Percentiles rank a stretch among this genome's conserved stretches.
phyloP scores from a whole-genome alignment of 2,329 filamentous ascomycete genomes.

The Dendrostoma leiphaemia region DNA sequence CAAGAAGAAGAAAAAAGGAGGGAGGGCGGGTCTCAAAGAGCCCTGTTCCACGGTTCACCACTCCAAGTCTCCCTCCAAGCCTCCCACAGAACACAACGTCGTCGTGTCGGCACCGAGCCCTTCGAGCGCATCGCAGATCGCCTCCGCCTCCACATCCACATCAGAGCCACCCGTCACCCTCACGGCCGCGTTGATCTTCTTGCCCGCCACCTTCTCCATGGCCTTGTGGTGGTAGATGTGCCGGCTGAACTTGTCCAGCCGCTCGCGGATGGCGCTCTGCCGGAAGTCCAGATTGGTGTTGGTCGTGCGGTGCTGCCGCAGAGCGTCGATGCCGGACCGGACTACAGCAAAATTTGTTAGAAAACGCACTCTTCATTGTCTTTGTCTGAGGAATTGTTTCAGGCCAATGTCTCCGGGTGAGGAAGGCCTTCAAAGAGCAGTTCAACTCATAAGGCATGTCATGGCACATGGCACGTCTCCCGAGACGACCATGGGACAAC shows the following conservation, averaged over 20 bases:
- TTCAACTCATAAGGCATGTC: no score
- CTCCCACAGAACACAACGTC: not conserved
- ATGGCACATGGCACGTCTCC: no score
- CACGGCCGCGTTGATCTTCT: not conserved
- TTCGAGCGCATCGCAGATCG: not conserved
- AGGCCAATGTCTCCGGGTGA: no score
- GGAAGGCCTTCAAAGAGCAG: no score
- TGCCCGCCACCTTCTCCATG: not conserved
- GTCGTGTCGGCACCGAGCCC: not conserved
- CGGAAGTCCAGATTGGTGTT: not conserved
- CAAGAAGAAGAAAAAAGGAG: no score
- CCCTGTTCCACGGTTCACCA: not conserved
- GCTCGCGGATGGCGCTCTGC: not conserved
- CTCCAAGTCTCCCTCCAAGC: not conserved
- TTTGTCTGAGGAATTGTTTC: no score
- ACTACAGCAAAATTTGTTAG: no score
- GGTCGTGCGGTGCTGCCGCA: not conserved
- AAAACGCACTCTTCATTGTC: no score
- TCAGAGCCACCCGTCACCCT: not conserved
- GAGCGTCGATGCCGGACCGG: not conserved
- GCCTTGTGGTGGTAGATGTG: not conserved
- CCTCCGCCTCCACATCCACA: not conserved
- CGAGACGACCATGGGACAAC: no score
- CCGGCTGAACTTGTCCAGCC: not conserved
- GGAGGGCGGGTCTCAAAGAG: no score